Conservation (phyloP, 225 moss, liverwort and hornwort species). For the Marchantia paleacea region DNA sequence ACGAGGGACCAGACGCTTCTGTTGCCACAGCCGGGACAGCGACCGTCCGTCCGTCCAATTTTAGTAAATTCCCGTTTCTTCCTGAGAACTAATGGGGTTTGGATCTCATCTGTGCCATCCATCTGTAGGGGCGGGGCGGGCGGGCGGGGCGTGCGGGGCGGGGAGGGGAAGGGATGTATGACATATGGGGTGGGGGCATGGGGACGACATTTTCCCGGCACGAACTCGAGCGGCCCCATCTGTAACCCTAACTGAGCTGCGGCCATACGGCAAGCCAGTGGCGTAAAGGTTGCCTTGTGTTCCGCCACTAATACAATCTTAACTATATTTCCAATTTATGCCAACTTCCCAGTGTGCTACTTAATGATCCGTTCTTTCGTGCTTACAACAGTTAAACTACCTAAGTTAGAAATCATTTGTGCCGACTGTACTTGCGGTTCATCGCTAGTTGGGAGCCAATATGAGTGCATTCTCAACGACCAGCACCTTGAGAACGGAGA, state of each 20-base stretch:
- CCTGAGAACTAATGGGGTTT: background rate
- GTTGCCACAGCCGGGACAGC: background rate
- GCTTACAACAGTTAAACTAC: no score
- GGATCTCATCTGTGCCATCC: slow-evolving; percentile 1
- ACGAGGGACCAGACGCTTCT: background rate
- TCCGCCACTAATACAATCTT: background rate
- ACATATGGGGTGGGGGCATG: background rate
- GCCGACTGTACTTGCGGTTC: no score
- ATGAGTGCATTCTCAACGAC: no score
- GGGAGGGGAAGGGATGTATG: background rate
- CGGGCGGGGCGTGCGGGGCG: no score
- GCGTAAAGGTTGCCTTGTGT: background rate
- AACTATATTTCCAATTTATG: background rate
- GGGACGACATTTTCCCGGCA: background rate
- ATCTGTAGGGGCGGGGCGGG: background rate
- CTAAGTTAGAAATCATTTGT: no score
- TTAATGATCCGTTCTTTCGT: no score
- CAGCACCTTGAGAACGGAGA: no score
- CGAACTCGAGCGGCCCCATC: background rate
- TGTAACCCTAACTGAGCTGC: slow-evolving; percentile 10
- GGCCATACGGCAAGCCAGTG: background rate
- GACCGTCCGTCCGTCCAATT: background rate
- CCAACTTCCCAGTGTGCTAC: background rate
- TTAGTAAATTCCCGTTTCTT: background rate
- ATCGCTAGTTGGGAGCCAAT: no score